phyloP scores from a whole-genome alignment of 257 asterid genomes.

The Plantago major region DNA sequence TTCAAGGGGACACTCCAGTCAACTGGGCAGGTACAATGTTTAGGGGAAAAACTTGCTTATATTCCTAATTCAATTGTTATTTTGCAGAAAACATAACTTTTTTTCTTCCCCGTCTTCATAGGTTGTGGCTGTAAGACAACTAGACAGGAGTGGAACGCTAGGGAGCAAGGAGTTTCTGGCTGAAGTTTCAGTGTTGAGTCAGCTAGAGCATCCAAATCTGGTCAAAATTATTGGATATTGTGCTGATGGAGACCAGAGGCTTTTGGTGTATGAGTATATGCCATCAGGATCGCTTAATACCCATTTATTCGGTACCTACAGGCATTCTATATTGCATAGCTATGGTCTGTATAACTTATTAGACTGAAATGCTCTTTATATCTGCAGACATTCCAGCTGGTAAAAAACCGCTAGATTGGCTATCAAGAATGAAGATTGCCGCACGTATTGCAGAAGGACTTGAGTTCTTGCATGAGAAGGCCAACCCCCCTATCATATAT shows the following conservation, averaged over 20 bases:
- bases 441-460: slow-evolving; percentile 74
- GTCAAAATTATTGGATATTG: slow-evolving; percentile 67
- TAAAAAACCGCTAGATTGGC: slow-evolving; percentile 58
- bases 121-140: slow-evolving; percentile 76
- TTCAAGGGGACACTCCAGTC: slow-evolving; percentile 62
- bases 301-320: slow-evolving; percentile 34
- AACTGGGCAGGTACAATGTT: slow-evolving; percentile 50
- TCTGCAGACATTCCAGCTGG: slow-evolving; percentile 42
- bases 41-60: not conserved
- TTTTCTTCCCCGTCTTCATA: slow-evolving; percentile 16
- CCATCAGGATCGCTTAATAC: slow-evolving; percentile 35
- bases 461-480: slow-evolving; percentile 73
- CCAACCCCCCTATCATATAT: slow-evolving; percentile 71
- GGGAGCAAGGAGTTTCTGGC: slow-evolving; percentile 70
- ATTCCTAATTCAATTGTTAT: not conserved
- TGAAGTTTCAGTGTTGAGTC: slow-evolving; percentile 57
- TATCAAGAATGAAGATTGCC: slow-evolving; percentile 73
- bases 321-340: not conserved
- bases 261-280: slow-evolving; percentile 44
- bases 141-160: slow-evolving; percentile 79
- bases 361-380: not conserved
- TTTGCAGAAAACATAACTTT: no score
- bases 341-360: not conserved
- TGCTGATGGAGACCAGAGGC: slow-evolving; percentile 68
- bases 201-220: slow-evolving; percentile 67